Conservation (phyloP, 148 eudicot genomes). For the Rhododendron ovatum region DNA sequence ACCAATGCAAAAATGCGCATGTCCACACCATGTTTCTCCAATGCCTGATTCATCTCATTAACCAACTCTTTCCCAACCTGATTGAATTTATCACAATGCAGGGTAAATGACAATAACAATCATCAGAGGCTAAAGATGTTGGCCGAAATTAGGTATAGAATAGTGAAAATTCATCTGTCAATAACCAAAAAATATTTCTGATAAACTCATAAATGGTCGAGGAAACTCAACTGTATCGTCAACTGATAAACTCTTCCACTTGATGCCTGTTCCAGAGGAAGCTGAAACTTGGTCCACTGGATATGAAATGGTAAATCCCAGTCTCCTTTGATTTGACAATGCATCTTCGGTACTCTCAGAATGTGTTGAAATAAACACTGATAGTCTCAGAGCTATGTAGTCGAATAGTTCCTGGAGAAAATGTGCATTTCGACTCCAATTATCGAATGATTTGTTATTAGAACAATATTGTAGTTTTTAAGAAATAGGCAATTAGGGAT, state of each 20-base stretch:
- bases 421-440: background rate
- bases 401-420: constrained; percentile 41
- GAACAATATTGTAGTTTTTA: background rate
- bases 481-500: background rate
- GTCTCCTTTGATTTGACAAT: constrained; percentile 11
- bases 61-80: constrained; percentile 39
- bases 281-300: constrained; percentile 31
- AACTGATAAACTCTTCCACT: constrained; percentile 34
- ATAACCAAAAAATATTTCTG: background rate
- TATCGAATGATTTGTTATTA: background rate
- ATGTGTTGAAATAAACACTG: constrained; percentile 30
- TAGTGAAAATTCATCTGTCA: background rate
- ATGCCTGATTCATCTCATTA: constrained; percentile 32
- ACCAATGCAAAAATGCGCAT: constrained; percentile 39
- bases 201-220: background rate
- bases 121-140: background rate
- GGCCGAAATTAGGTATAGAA: background rate
- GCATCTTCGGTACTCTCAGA: constrained; percentile 2
- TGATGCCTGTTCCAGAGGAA: constrained; percentile 21
- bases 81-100: background rate
- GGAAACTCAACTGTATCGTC: constrained; percentile 41
- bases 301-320: constrained; percentile 45
- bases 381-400: constrained; percentile 35
- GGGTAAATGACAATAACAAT: background rate
- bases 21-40: constrained; percentile 40